phyloP scores from a whole-genome alignment of 306 rosid species.

The Lathyrus aphaca region DNA sequence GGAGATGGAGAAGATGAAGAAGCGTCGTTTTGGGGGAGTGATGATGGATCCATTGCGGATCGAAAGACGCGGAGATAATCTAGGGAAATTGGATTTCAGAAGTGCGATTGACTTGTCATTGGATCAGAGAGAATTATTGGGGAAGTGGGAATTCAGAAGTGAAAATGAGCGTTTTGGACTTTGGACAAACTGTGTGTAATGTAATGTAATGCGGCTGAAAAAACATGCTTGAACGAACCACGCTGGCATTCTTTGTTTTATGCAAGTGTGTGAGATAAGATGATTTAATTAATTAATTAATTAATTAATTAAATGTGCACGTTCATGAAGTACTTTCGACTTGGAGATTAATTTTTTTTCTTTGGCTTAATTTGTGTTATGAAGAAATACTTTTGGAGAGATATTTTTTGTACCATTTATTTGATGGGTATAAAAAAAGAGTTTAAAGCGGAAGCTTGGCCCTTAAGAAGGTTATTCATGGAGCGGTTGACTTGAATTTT shows the following conservation, averaged over 20 bases:
- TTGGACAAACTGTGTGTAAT: slow-evolving; percentile 10
- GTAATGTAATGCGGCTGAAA: slow-evolving; percentile 27
- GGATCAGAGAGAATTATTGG: slow-evolving; percentile 9
- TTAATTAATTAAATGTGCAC: too few relatives aligned
- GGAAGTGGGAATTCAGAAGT: neutral
- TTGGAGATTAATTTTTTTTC: too few relatives aligned
- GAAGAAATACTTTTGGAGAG: too few relatives aligned
- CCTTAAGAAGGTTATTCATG: too few relatives aligned
- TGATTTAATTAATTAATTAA: neutral
- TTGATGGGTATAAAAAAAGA: too few relatives aligned
- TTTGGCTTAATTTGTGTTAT: too few relatives aligned
- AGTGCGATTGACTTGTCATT: slow-evolving; percentile 11
- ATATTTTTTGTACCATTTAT: too few relatives aligned
- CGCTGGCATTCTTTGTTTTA: slow-evolving; percentile 7
- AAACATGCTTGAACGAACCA: neutral
- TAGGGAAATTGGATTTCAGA: slow-evolving; percentile 17
- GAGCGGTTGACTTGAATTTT: too few relatives aligned
- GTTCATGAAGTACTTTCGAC: too few relatives aligned
- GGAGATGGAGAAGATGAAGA: slow-evolving; percentile 14
- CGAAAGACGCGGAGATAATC: slow-evolving; percentile 26
- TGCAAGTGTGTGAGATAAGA: neutral
- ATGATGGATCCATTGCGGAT: slow-evolving; percentile 38
- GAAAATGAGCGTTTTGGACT: neutral
- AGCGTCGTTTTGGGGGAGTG: slow-evolving; percentile 30
- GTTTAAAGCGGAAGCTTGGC: too few relatives aligned